phyloP scores from a whole-genome alignment of 805 yeast species.

The Candida caryicola region DNA sequence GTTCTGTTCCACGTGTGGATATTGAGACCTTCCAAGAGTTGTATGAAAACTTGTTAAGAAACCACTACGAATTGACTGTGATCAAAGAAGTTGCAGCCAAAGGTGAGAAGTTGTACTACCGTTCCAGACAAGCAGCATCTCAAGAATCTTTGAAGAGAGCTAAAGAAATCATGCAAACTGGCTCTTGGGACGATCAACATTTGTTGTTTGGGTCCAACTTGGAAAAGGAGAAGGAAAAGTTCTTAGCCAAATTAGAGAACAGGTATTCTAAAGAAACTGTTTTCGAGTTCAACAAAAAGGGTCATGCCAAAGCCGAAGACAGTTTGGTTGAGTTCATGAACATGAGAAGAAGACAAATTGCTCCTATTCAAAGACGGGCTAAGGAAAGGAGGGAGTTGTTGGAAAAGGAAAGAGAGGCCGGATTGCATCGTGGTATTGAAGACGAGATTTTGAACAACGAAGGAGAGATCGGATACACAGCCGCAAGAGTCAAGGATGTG shows the following conservation, averaged over 20 bases:
- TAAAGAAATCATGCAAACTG: slow-evolving; percentile 67
- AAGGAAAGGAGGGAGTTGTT: slow-evolving; percentile 63
- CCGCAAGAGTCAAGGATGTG: slow-evolving; percentile 23
- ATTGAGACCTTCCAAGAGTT: slow-evolving; percentile 74
- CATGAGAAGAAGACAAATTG: slow-evolving; percentile 79
- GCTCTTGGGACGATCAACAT: slow-evolving; percentile 86
- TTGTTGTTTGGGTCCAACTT: slow-evolving; percentile 71
- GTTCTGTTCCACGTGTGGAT: slow-evolving; percentile 71
- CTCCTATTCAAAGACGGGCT: slow-evolving; percentile 81
- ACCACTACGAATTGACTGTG: slow-evolving; percentile 65
- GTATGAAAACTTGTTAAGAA: slow-evolving; percentile 54
- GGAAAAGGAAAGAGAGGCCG: slow-evolving; percentile 73
- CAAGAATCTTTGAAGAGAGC: slow-evolving; percentile 81
- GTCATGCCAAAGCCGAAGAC: slow-evolving; percentile 51
- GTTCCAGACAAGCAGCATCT: slow-evolving; percentile 86
- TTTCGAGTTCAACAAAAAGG: slow-evolving; percentile 70
- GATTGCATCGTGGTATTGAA: slow-evolving; percentile 68
- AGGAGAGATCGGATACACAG: slow-evolving; percentile 47
- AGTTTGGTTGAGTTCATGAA: slow-evolving; percentile 80
- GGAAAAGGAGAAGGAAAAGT: slow-evolving; percentile 68
- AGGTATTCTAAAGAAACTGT: slow-evolving; percentile 84
- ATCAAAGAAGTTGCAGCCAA: slow-evolving; percentile 71
- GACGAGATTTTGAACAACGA: slow-evolving; percentile 62
- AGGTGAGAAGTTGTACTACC: slow-evolving; percentile 84
- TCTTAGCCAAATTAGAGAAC: slow-evolving; percentile 68